These are phyloP conservation scores for Mycena rosella DNA, from an alignment of 768 basidiomycete species.

Conservation along the genomic window DNA sequence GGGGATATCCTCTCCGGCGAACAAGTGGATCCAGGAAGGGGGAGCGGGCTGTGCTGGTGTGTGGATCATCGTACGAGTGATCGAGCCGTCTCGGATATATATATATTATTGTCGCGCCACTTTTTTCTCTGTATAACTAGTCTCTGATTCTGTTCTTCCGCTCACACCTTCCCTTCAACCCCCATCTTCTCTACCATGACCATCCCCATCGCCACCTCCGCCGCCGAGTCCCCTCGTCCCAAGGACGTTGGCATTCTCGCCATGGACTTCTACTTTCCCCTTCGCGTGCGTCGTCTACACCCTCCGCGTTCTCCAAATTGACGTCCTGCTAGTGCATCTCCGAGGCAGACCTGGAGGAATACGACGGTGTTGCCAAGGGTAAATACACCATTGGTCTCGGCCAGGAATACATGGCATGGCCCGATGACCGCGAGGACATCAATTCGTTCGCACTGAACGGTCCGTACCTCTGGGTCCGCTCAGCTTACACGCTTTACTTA, in stretches of 20 bases:
- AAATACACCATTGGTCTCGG: conserved; percentile 99
- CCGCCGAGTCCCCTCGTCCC: conserved; percentile 64
- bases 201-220: conserved; percentile 37
- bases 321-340: conserved; percentile 82
- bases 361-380: conserved; percentile 93
- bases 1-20: no score
- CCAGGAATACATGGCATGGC: conserved; percentile 98
- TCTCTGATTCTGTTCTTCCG: not conserved
- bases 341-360: conserved; percentile 93
- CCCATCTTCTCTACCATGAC: conserved; percentile 51
- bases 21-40: not conserved
- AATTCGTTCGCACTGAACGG: conserved; percentile 97
- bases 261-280: conserved; percentile 96
- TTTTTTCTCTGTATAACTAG: not conserved
- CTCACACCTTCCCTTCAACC: conserved; percentile 25
- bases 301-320: conserved; percentile 19
- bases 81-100: not conserved
- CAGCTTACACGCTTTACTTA: conserved; percentile 16
- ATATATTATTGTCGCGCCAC: not conserved
- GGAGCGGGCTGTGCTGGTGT: not conserved
- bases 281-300: conserved; percentile 68
- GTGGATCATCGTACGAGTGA: not conserved
- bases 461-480: conserved; percentile 49
- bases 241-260: conserved; percentile 95
- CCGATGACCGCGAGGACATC: conserved; percentile 99